Evolutionary conservation across 129 eudicot species (phyloP), one percentile per base, ranked within the genome.

Genomic region (Mikania micrantha): DNA sequence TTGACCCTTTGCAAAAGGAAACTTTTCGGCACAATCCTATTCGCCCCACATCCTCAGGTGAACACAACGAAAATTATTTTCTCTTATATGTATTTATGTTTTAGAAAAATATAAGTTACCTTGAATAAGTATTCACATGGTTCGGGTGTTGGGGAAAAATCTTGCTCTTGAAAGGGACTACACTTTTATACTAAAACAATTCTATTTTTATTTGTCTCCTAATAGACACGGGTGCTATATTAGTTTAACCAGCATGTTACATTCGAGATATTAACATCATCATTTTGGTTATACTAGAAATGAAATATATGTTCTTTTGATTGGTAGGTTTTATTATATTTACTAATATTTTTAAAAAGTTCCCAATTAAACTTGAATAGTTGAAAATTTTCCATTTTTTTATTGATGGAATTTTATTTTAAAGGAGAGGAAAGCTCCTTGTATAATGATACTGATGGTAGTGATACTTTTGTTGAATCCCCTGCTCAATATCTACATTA

Each of bases 21-120:
- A 38, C 85, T 9, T 70, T 80, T 40, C 90, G 80, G 24, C 76
- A 74, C 72, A 48, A 74, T 10, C 35, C 69, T 35, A 80, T 63
- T 42, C 77, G 80, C 73, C 92, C 79, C 49, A 76, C 93, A 6
- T 84, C 84, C 75, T 50, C 83, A 69, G 96, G 99, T 93, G 82
- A 67, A 44, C 66, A 20, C 24, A 25, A 28, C 28, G 56, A 35
- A 16, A 34, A n/a, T 45, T 16, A 28, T 19, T 13, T 52, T 36
- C 9, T 5, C 27, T 20, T 54, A 25, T 7, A 4, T 6, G 3
- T 15, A 54, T 28, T 25, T 54, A 9, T 11, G 36, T 15, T 54
- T 54, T 25, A 54, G 61, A 35, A 13, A 25, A 2, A 15, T 5
- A 6, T 54, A 54, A 54, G 19, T 28, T 25, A 5, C 17, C 13